A percentile compares a stretch with the other conserved stretches of the same genome.
Conservation (phyloP, 352 stramenopile genomes). For the Pythium rishiriense region DNA sequence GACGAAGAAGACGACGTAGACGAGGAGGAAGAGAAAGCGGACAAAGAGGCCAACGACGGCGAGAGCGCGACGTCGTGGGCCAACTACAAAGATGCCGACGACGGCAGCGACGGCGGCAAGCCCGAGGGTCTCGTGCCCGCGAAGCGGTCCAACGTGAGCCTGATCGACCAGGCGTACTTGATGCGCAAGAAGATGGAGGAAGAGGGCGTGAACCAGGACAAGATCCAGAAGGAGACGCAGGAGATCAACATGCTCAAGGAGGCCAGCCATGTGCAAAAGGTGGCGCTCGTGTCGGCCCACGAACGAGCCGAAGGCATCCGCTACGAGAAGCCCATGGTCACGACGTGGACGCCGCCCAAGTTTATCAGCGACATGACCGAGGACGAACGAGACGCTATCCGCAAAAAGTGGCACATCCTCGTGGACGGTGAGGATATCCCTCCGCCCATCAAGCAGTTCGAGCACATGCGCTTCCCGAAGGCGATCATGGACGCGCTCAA, state of each 20-base stretch:
- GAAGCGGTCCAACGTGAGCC: constrained; percentile 64
- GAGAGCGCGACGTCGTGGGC: constrained; percentile 6
- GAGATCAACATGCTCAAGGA: constrained; percentile 95
- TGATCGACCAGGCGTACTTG: constrained; percentile 84
- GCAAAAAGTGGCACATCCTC: constrained; percentile 98
- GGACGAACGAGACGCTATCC: constrained; percentile 88
- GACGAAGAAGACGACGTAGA: constrained; percentile 28
- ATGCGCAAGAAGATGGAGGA: constrained; percentile 79
- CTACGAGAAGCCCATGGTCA: constrained; percentile 91
- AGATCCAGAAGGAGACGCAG: constrained; percentile 77
- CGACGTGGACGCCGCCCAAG: constrained; percentile 90
- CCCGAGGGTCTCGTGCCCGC: constrained; percentile 17
- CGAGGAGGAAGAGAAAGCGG: constrained; percentile 8
- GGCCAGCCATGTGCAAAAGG: constrained; percentile 95
- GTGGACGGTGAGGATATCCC: constrained; percentile 96
- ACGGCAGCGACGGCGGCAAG: constrained; percentile 2
- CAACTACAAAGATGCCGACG: constrained; percentile 12
- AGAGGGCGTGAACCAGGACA: constrained; percentile 76
- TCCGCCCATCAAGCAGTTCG: constrained; percentile 96
- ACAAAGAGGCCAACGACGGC: not conserved
- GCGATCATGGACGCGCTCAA: constrained; percentile 92
- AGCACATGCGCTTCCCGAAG: constrained; percentile 96
- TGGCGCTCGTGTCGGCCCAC: constrained; percentile 91
- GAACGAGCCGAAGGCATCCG: constrained; percentile 92
- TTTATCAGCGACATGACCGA: constrained; percentile 87